Evolutionary conservation across 306 rosid genomes (phyloP).

Genomic region (Heteromeles arbutifolia): DNA sequence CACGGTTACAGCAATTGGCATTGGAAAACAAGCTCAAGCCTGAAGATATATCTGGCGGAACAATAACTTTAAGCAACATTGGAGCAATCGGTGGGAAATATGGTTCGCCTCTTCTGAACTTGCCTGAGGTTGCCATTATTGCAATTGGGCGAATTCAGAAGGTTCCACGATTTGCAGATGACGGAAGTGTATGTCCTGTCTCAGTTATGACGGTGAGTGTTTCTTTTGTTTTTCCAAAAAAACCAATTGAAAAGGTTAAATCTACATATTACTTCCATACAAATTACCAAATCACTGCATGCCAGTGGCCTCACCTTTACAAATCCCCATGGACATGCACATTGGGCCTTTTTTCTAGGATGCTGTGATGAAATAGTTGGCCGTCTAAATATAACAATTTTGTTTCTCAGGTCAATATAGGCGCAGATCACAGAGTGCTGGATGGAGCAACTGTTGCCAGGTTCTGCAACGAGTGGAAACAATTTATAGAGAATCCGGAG

Average conservation of each 20-base stretch:
- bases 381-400: neutral
- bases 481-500: conserved; percentile 65
- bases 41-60: conserved; percentile 70
- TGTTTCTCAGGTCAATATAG: conserved; percentile 68
- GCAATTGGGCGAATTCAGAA: conserved; percentile 86
- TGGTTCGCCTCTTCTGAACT: conserved; percentile 90
- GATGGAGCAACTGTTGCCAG: conserved; percentile 96
- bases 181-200: conserved; percentile 61
- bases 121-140: conserved; percentile 85
- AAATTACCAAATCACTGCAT: neutral
- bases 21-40: conserved; percentile 71
- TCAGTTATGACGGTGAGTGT: conserved; percentile 78
- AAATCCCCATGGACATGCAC: too few species aligned
- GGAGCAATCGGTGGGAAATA: conserved; percentile 95
- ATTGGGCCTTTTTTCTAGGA: too few species aligned
- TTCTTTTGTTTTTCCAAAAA: neutral
- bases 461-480: conserved; percentile 87
- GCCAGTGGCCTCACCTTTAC: too few species aligned
- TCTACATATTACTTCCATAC: neutral
- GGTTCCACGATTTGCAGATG: conserved; percentile 53
- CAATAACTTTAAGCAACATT: conserved; percentile 81
- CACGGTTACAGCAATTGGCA: conserved; percentile 73
- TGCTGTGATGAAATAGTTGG: neutral
- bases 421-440: conserved; percentile 93
- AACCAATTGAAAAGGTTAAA: neutral